phyloP scores from a whole-genome alignment of 192 early-diverging fungal species.

The Haplosporangium gracile region DNA sequence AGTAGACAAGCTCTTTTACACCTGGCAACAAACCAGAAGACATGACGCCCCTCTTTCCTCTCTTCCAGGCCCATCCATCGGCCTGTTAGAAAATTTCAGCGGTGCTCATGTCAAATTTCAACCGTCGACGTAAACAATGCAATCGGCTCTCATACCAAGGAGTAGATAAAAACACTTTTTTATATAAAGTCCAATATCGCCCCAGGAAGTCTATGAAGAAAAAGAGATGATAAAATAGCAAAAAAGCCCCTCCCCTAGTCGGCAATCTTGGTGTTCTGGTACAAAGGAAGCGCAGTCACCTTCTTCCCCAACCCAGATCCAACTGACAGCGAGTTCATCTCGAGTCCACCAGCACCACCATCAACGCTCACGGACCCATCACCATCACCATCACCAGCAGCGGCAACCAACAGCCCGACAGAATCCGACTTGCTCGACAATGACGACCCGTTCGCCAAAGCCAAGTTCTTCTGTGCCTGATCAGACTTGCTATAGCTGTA shows the following conservation, averaged over 20 bases:
- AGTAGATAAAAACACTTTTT: not conserved
- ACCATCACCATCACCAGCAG: not conserved
- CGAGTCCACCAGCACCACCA: constrained; percentile 42
- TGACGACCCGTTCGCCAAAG: constrained; percentile 23
- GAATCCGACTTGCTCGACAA: constrained; percentile 17
- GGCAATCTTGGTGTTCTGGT: constrained; percentile 48
- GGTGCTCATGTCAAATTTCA: too few relatives aligned
- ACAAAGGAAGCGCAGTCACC: constrained; percentile 25
- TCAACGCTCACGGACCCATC: not conserved
- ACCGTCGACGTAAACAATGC: too few relatives aligned
- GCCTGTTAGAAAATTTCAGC: too few relatives aligned
- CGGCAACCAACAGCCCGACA: not conserved
- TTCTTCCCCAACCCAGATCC: constrained; percentile 9
- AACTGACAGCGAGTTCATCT: constrained; percentile 49
- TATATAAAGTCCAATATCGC: too few relatives aligned
- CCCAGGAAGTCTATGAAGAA: not conserved
- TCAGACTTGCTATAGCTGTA: constrained; percentile 82
- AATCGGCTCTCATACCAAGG: not conserved
- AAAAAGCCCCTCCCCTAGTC: not conserved
- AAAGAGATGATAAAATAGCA: not conserved
- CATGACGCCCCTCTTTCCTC: too few relatives aligned
- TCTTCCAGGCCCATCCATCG: too few relatives aligned
- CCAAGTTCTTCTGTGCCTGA: constrained; percentile 55
- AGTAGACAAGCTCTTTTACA: too few relatives aligned
- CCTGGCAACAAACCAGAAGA: too few relatives aligned